These are phyloP conservation scores for Hsuehochloa calcarea DNA, from an alignment of 176 grass and related monocot species.

Conservation along the genomic window DNA sequence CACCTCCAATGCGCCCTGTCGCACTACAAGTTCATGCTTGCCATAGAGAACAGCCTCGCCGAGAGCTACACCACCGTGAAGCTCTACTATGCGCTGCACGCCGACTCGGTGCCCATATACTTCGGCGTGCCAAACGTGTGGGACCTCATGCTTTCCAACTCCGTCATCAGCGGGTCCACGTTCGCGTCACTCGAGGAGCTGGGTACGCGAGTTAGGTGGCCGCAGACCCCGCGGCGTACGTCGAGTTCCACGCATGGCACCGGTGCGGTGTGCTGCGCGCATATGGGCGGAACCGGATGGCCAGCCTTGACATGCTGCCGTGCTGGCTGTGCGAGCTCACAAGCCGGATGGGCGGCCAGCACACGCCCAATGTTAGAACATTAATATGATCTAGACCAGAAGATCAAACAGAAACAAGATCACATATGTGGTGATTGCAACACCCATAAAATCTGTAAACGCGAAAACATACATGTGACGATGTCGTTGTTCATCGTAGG, in stretches of 20 bases:
- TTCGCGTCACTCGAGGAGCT: constrained; percentile 49
- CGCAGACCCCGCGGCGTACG: constrained; percentile 57
- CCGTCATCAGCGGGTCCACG: constrained; percentile 46
- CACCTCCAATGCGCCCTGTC: constrained; percentile 67
- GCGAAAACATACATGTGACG: too few species aligned
- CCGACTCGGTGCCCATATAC: constrained; percentile 56
- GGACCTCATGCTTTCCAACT: constrained; percentile 55
- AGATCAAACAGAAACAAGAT: too few species aligned
- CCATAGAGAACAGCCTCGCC: constrained; percentile 54
- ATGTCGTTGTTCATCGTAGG: too few species aligned
- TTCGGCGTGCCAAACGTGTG: constrained; percentile 48
- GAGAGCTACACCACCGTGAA: constrained; percentile 63
- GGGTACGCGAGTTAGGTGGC: constrained; percentile 46
- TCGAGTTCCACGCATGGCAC: constrained; percentile 68
- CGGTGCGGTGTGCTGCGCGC: constrained; percentile 56
- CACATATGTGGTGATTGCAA: too few species aligned
- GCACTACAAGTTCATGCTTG: constrained; percentile 66
- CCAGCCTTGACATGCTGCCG: constrained; percentile 58
- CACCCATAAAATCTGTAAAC: too few species aligned
- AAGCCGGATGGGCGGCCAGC: constrained; percentile 51
- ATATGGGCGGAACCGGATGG: constrained; percentile 37
- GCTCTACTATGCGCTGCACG: constrained; percentile 60
- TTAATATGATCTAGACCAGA: too few species aligned
- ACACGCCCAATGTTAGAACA: constrained; percentile 10
- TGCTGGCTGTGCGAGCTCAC: constrained; percentile 58